phyloP scores from a whole-genome alignment of 257 asterid species.

The Petunia secreta region DNA sequence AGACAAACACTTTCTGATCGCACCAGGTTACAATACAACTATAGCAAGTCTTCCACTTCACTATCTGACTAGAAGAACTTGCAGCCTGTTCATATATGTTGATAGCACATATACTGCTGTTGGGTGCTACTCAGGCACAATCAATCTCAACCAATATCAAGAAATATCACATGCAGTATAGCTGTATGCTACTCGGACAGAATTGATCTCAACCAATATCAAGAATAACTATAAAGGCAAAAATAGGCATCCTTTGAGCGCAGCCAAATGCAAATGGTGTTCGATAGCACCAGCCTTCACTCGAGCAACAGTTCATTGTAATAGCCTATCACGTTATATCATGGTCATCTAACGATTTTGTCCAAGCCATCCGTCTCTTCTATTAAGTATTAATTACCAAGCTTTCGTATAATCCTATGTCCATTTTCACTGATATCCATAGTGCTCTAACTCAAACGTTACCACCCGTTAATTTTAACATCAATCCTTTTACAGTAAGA shows the following conservation, averaged over 20 bases:
- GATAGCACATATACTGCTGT: not conserved
- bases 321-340: not conserved
- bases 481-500: not conserved
- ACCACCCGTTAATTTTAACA: not conserved
- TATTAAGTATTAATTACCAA: not conserved
- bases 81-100: not conserved
- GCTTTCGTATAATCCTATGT: not conserved
- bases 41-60: constrained; percentile 2
- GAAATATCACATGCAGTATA: not conserved
- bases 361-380: not conserved
- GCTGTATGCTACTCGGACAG: not conserved
- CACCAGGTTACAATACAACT: not conserved
- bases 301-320: not conserved
- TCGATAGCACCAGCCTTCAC: not conserved
- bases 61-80: not conserved
- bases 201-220: not conserved
- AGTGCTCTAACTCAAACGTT: not conserved
- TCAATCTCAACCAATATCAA: not conserved
- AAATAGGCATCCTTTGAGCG: not conserved
- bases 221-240: not conserved
- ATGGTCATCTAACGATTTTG: not conserved
- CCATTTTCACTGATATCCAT: not conserved
- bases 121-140: not conserved
- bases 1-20: not conserved
- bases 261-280: not conserved